Base-by-base conservation (phyloP, 495 filamentous ascomycete species). In the Podospora sp. region DNA sequence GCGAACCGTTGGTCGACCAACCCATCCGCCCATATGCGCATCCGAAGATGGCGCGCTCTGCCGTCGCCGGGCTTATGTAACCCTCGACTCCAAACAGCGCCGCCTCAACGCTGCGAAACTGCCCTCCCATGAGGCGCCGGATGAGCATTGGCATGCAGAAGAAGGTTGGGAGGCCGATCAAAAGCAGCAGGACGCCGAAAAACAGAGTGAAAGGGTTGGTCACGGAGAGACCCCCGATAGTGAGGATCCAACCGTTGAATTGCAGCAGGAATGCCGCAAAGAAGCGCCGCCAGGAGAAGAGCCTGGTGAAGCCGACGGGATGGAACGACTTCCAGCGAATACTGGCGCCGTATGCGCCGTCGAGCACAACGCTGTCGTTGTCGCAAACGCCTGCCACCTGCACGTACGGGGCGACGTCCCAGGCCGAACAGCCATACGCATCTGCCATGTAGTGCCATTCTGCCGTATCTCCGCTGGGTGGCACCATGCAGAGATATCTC, bases 31-130 rank as follows among this genome's bases (percentile, higher is more conserved):
- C 49, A 20, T 68, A 70, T 11, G 40, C 1, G 21, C 69, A 62
- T n/a, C 75, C 72, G 58, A 76, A 75, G 25, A 77, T 60, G n/a
- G 56, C 21, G 11, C 62, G 35, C 60, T 78, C 77, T 6, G 76
- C 62, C 5, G 67, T 61, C 0, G 57, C 65, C 36, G 69, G n/a
- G 26, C 65, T 60, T 12, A 68, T 26, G 29, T 70, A 66, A 12
- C 68, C 73, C 66, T 78, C 76, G 26, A 78, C 50, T 4, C 69
- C 72, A 26, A 78, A 70, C n/a, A 78, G 51, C 49, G 40, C 56
- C 18, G 71, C 68, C 57, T 60, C 35, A 22, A 66, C 65, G 25
- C 57, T 61, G 46, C 29, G 29, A 8, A 33, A 33, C 8, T 33
- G 29, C 29, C 29, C 29, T 3, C 29, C 29, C 29, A 33, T 33